Percentiles rank a stretch among this genome's conserved stretches.
Conservation (phyloP, 768 basidiomycete species). For the Suillus discolor region DNA sequence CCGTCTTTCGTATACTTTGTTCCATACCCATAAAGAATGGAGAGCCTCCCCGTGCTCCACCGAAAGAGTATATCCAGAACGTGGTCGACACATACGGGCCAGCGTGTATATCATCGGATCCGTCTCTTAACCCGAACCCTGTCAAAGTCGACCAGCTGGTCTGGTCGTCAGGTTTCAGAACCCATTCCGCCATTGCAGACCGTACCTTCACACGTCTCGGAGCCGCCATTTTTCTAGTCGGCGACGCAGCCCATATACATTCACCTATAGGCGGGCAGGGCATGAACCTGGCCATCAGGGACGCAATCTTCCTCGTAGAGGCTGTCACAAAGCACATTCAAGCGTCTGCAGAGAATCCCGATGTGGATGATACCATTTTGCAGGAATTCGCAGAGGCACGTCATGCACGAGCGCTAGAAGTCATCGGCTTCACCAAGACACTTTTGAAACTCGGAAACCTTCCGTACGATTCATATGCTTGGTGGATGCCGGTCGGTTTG, state of each 20-base stretch:
- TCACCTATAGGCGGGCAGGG: conserved; percentile 59
- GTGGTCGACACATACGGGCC: conserved; percentile 5
- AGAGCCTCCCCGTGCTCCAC: conserved; percentile 20
- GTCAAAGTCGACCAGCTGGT: conserved; percentile 35
- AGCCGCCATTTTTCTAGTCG: conserved; percentile 24
- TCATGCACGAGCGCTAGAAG: conserved; percentile 17
- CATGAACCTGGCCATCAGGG: conserved; percentile 60
- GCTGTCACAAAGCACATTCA: conserved; percentile 39
- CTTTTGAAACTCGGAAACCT: conserved; percentile 27
- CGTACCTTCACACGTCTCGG: conserved; percentile 33
- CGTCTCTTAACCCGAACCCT: conserved; percentile 21
- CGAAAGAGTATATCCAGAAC: conserved; percentile 5
- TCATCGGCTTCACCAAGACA: conserved; percentile 43
- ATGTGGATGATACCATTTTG: not conserved
- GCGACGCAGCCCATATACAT: conserved; percentile 54
- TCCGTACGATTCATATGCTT: conserved; percentile 19
- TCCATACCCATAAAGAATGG: conserved; percentile 28
- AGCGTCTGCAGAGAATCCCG: conserved; percentile 7
- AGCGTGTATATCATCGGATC: conserved; percentile 1
- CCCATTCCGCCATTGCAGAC: conserved; percentile 43
- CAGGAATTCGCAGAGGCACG: not conserved
- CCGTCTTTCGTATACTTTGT: conserved; percentile 40
- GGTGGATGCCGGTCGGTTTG: conserved; percentile 30
- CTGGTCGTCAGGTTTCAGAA: conserved; percentile 46
- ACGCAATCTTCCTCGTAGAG: conserved; percentile 48